Conservation (phyloP, 345 rosid species). For the Fremontodendron californicum region DNA sequence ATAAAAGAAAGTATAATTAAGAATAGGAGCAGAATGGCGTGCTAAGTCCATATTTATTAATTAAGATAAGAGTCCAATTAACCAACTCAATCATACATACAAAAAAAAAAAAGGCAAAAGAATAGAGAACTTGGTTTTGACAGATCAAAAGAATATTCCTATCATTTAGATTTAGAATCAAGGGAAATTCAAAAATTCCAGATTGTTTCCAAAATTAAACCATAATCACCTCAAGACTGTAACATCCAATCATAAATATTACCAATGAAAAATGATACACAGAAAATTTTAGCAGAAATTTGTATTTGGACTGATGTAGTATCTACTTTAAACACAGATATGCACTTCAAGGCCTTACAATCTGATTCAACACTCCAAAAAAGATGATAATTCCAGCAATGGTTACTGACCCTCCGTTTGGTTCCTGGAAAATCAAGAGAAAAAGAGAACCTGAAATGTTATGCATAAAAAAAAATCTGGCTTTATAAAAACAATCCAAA, state of each 20-base stretch:
- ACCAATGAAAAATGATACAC: neutral
- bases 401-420: slow-evolving; percentile 1
- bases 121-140: slow-evolving; percentile 1
- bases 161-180: neutral
- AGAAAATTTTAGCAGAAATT: neutral
- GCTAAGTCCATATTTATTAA: slow-evolving; percentile 26
- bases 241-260: neutral
- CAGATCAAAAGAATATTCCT: slow-evolving; percentile 15
- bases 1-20: slow-evolving; percentile 10
- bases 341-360: neutral
- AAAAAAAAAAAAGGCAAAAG: neutral
- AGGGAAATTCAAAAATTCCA: neutral
- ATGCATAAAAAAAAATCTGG: neutral
- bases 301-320: neutral
- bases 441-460: neutral
- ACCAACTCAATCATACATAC: slow-evolving; percentile 27
- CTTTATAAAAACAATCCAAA: neutral
- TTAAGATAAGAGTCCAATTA: slow-evolving; percentile 32
- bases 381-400: neutral
- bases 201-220: neutral
- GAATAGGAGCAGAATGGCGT: slow-evolving; percentile 2
- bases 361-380: neutral
- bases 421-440: slow-evolving; percentile 4
- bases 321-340: slow-evolving; percentile 1
- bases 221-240: neutral